These are phyloP conservation scores for Colletotrichum sp. DNA, from an alignment of 2,329 filamentous ascomycete species.

Conservation along the genomic window DNA sequence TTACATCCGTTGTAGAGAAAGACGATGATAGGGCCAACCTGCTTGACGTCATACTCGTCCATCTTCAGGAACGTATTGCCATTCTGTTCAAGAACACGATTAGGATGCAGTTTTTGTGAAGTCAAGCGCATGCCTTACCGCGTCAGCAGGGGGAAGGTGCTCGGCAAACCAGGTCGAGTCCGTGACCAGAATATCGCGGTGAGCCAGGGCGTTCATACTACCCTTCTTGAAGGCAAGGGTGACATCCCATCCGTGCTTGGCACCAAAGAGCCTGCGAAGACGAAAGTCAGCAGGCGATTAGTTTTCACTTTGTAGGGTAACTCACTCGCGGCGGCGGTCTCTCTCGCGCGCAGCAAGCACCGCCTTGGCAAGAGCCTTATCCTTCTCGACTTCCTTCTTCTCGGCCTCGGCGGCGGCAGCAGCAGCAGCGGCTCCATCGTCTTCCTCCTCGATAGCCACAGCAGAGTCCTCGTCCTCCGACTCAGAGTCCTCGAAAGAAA, in stretches of 20 bases:
- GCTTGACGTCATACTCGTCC: not conserved
- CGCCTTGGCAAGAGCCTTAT: not conserved
- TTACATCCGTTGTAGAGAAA: constrained; percentile 41
- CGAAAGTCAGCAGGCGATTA: not conserved
- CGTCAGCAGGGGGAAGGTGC: constrained; percentile 32
- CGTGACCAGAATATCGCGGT: constrained; percentile 37
- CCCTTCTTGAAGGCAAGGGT: not conserved
- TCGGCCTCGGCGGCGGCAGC: not conserved
- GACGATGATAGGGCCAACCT: constrained; percentile 27
- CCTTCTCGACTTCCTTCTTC: not conserved
- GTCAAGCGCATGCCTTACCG: constrained; percentile 23
- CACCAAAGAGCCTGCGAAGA: not conserved
- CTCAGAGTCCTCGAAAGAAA: not conserved
- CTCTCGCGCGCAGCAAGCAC: not conserved
- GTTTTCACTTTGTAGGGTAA: not conserved
- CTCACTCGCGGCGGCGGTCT: not conserved
- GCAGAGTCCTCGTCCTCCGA: not conserved
- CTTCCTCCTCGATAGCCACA: not conserved
- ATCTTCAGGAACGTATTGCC: constrained; percentile 25
- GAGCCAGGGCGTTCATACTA: constrained; percentile 6
- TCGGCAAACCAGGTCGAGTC: constrained; percentile 39
- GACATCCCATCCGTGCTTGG: not conserved
- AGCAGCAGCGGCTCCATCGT: not conserved
- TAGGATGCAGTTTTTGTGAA: not conserved
- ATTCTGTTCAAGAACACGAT: constrained; percentile 25